phyloP scores from a whole-genome alignment of 257 asterid genomes.

The Voacanga thouarsii region DNA sequence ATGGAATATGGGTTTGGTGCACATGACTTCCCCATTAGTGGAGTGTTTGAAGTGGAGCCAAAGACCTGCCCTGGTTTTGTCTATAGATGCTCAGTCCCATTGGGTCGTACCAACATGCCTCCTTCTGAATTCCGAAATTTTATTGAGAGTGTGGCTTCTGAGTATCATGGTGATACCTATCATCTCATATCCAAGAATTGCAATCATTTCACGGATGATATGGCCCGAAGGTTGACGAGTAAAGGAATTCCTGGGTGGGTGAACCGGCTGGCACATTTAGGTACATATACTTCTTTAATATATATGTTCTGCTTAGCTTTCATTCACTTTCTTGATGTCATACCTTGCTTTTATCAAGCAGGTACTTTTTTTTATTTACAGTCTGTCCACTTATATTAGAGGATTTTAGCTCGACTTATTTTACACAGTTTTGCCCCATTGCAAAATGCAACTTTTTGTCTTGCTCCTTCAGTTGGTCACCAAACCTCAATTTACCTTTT shows the following conservation, averaged over 20 bases:
- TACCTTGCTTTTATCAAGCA: background rate
- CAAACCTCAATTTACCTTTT: background rate
- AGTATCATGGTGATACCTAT: constrained; percentile 53
- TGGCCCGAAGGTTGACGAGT: constrained; percentile 37
- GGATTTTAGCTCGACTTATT: background rate
- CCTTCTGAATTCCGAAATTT: constrained; percentile 39
- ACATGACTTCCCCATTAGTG: constrained; percentile 53
- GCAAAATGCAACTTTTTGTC: background rate
- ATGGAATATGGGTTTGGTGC: constrained; percentile 58
- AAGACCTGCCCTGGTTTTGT: constrained; percentile 52
- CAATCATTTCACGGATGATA: constrained; percentile 52
- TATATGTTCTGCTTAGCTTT: background rate
- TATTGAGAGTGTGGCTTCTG: constrained; percentile 46
- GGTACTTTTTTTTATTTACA: background rate
- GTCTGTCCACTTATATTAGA: background rate
- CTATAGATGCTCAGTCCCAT: constrained; percentile 41
- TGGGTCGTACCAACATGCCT: constrained; percentile 38
- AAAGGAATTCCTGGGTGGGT: constrained; percentile 58
- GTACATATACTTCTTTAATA: constrained; percentile 13
- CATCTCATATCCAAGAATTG: constrained; percentile 53
- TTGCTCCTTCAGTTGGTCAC: background rate
- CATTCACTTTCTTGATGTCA: background rate
- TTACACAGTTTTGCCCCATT: background rate
- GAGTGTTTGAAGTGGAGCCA: constrained; percentile 57
- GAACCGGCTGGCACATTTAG: constrained; percentile 45